Base-by-base conservation (phyloP, 169 alveolate species). In the Babesia ovata region DNA sequence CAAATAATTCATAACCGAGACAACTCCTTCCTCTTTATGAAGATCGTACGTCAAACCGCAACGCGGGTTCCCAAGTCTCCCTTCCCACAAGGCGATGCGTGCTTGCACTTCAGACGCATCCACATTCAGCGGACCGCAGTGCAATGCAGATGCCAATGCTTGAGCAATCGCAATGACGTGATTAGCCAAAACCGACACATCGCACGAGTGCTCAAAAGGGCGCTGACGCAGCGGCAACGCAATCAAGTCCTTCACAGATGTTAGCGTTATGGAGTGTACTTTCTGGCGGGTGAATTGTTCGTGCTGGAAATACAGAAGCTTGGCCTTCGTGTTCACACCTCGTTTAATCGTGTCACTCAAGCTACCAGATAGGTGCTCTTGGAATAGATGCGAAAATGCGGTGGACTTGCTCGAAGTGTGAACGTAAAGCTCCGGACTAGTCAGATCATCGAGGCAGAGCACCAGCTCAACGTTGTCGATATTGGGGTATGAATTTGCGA, bases 241-340 rank as follows among this genome's bases (percentile, higher is more conserved):
- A 19, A 22, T 17, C 21, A 21, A 9, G 11, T 65, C 75, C 67
- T 63, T 65, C 33, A 45, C 50, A 14, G 84, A 63, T 16, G 78
- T 75, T 17, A 75, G 19, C 10, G 84, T 75, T 0, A 75, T 52
- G 49, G 84, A 36, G 24, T 54, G 84, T 9, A 75, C 70, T 66
- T 75, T 75, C 39, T 63, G 75, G 13, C 70, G 66, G 26, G 79
- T 75, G 69, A 75, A 75, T 28, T 57, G 73, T 26, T 75, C 84
- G 46, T 75, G 75, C 49, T 44, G 70, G 33, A 52, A 75, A n/a
- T 3, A 67, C 66, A 67, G 21, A 12, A 54, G 48, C 49, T 46
- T 42, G 54, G 76, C 65, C 16, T 67, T 58, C 12, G 65, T 29
- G 44, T 48, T 71, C 13, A 59, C 70, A 16, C 54, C 81, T 4